These are phyloP conservation scores for Cytospora schulzeri DNA, from an alignment of 2,329 filamentous ascomycete species.

Conservation along the genomic window DNA sequence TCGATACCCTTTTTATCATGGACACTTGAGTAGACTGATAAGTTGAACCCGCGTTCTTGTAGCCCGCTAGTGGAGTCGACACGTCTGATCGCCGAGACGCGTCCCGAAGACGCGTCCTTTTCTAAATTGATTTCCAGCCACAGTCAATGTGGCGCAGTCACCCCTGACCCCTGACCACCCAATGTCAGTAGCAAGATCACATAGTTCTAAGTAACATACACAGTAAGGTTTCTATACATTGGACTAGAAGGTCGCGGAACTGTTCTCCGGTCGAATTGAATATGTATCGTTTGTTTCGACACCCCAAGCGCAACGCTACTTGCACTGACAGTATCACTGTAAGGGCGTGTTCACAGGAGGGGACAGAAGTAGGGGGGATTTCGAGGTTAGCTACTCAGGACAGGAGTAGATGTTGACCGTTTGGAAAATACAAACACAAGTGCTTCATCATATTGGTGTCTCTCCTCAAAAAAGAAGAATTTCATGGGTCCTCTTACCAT, in stretches of 20 bases:
- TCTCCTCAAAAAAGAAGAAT: not conserved
- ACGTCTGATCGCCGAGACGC: constrained; percentile 7
- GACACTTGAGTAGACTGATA: not conserved
- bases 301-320: not conserved
- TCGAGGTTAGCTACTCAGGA: not conserved
- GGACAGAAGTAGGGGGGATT: too few relatives aligned
- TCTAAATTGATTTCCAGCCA: constrained; percentile 21
- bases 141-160: constrained; percentile 15
- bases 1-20: not conserved
- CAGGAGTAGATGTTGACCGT: not conserved
- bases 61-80: not conserved
- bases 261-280: not conserved
- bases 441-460: not conserved
- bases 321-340: not conserved
- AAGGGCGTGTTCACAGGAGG: too few relatives aligned
- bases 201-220: not conserved
- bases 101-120: constrained; percentile 4
- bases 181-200: not conserved
- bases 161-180: constrained; percentile 6
- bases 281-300: not conserved
- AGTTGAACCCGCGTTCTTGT: not conserved
- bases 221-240: too few relatives aligned
- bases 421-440: not conserved
- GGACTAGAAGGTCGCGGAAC: too few relatives aligned
- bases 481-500: not conserved